Evolutionary conservation across 768 basidiomycete species (phyloP).

Genomic region (Hydnomerulius pinastri): DNA sequence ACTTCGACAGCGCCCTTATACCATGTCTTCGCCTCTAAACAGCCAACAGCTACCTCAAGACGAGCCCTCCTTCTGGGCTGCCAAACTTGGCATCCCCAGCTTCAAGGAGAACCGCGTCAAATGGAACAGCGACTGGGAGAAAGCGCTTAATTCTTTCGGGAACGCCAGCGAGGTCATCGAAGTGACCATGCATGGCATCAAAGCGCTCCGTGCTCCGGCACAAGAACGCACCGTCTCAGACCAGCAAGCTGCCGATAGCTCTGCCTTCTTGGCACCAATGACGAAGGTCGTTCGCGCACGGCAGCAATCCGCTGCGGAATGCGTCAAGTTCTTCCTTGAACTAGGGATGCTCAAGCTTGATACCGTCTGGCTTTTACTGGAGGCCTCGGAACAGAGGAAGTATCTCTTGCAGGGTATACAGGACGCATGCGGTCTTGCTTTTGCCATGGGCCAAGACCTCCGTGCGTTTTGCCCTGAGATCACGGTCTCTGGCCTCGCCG

Average conservation of each 20-base stretch:
- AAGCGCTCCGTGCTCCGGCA: not conserved
- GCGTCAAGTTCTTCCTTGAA: not conserved
- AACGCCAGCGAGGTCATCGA: constrained; percentile 12
- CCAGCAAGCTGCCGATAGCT: not conserved
- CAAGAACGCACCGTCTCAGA: not conserved
- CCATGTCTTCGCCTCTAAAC: not conserved
- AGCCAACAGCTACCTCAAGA: not conserved
- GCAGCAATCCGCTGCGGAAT: not conserved
- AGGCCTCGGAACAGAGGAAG: constrained; percentile 8
- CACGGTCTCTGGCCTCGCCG: constrained; percentile 6
- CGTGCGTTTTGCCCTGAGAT: constrained; percentile 21
- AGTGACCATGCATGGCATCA: constrained; percentile 4
- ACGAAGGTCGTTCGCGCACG: not conserved
- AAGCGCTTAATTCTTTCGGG: constrained; percentile 8
- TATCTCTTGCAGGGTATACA: constrained; percentile 16
- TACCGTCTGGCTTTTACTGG: constrained; percentile 19
- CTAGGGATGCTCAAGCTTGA: constrained; percentile 2
- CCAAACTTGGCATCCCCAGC: constrained; percentile 1
- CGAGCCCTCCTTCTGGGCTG: not conserved
- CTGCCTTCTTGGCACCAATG: not conserved
- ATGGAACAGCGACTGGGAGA: constrained; percentile 25
- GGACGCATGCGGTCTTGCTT: constrained; percentile 2
- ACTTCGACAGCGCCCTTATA: not conserved
- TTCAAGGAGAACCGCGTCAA: constrained; percentile 9
- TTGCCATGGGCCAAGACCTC: constrained; percentile 6